Conservation (phyloP, 345 rosid genomes). For the Adansonia digitata region DNA sequence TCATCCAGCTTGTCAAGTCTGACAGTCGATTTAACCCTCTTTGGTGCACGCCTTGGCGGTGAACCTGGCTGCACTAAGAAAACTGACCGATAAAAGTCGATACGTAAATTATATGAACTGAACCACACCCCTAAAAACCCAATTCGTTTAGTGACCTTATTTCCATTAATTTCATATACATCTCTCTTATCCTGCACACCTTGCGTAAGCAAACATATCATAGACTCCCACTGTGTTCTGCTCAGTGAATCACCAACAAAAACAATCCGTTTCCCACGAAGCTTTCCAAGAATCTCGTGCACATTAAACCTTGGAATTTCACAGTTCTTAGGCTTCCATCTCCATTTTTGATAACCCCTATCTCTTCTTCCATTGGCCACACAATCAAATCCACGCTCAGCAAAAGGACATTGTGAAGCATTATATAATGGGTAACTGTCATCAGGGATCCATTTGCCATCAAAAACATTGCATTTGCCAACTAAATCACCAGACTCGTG, state of each 20-base stretch:
- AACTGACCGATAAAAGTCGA: slow-evolving; percentile 70
- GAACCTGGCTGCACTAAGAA: slow-evolving; percentile 55
- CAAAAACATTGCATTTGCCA: slow-evolving; percentile 40
- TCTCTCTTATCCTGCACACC: slow-evolving; percentile 60
- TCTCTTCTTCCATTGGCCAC: slow-evolving; percentile 63
- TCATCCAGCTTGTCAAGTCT: slow-evolving; percentile 54
- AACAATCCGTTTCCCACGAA: slow-evolving; percentile 57
- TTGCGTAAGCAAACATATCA: slow-evolving; percentile 63
- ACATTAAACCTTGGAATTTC: slow-evolving; percentile 52
- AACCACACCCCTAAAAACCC: slow-evolving; percentile 52
- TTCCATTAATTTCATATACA: slow-evolving; percentile 59
- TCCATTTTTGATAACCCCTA: slow-evolving; percentile 47
- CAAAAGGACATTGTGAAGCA: slow-evolving; percentile 60
- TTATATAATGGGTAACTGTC: slow-evolving; percentile 58
- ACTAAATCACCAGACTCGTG: slow-evolving; percentile 22
- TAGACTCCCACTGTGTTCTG: slow-evolving; percentile 76
- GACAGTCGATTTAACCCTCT: slow-evolving; percentile 55
- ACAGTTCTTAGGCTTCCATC: slow-evolving; percentile 69
- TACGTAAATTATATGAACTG: slow-evolving; percentile 37
- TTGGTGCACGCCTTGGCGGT: slow-evolving; percentile 47
- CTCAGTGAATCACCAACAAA: slow-evolving; percentile 71
- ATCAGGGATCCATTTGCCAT: slow-evolving; percentile 58
- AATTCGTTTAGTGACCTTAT: slow-evolving; percentile 46
- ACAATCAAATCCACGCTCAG: slow-evolving; percentile 60
- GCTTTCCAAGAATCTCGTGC: slow-evolving; percentile 34